phyloP scores from a whole-genome alignment of 495 filamentous ascomycete genomes.

The Niebla homalea region DNA sequence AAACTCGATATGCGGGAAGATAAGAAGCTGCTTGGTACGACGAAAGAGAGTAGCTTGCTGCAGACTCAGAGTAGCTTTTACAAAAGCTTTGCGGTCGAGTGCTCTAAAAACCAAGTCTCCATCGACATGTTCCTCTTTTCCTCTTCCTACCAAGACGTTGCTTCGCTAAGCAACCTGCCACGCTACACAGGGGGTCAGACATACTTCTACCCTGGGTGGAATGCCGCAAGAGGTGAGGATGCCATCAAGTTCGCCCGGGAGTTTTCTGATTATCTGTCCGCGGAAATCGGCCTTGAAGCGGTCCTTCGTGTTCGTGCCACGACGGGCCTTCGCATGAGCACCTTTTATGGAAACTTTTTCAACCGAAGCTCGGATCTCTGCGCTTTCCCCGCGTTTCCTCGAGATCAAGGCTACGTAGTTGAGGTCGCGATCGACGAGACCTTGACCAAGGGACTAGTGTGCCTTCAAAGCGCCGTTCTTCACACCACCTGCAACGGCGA shows the following conservation, averaged over 20 bases:
- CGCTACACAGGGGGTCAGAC: slow-evolving; percentile 96
- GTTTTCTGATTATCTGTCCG: slow-evolving; percentile 89
- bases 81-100: slow-evolving; percentile 98
- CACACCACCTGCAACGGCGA: slow-evolving; percentile 98
- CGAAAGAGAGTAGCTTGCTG: slow-evolving; percentile 73
- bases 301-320: slow-evolving; percentile 92
- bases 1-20: slow-evolving; percentile 91
- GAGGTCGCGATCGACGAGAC: slow-evolving; percentile 97
- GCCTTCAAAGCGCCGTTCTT: slow-evolving; percentile 90
- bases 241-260: slow-evolving; percentile 95
- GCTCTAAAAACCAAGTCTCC: slow-evolving; percentile 95
- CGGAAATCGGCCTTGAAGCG: slow-evolving; percentile 91
- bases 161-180: slow-evolving; percentile 84
- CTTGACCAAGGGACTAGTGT: slow-evolving; percentile 83
- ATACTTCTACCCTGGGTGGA: slow-evolving; percentile 98
- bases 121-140: slow-evolving; percentile 99
- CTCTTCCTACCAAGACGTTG: slow-evolving; percentile 93
- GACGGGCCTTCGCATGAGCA: slow-evolving; percentile 88
- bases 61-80: slow-evolving; percentile 94
- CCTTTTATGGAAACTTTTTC: slow-evolving; percentile 99
- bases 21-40: slow-evolving; percentile 90
- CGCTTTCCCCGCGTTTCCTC: slow-evolving; percentile 92
- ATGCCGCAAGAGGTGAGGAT: slow-evolving; percentile 81
- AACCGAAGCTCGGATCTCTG: slow-evolving; percentile 94
- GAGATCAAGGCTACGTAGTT: slow-evolving; percentile 96